Percentiles rank a stretch among this genome's conserved stretches.
Evolutionary conservation across 2,329 filamentous ascomycete genomes (phyloP).

Genomic region (Dryadomyces sulphureus): DNA sequence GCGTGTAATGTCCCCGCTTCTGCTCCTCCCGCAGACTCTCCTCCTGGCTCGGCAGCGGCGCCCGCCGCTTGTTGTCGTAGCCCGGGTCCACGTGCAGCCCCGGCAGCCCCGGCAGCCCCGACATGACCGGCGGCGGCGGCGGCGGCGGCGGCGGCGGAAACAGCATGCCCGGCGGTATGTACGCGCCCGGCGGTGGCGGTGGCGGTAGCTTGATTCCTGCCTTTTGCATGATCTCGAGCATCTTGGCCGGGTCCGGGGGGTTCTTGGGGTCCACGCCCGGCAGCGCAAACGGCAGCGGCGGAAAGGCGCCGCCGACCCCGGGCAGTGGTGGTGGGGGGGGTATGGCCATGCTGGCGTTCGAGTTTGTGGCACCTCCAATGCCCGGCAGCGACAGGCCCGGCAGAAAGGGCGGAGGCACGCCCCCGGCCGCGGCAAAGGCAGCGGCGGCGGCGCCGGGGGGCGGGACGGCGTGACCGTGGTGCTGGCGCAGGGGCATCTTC

Average conservation of each 20-base stretch:
- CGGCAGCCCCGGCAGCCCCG: constrained; percentile 14
- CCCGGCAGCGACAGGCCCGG: constrained; percentile 46
- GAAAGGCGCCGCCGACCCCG: constrained; percentile 21
- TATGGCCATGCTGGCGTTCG: constrained; percentile 6
- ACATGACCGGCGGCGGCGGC: constrained; percentile 16
- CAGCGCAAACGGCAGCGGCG: constrained; percentile 31
- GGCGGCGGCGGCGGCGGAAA: constrained; percentile 29
- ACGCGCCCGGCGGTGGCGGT: constrained; percentile 21
- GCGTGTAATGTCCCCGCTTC: constrained; percentile 45
- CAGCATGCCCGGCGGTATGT: constrained; percentile 30
- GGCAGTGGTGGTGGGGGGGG: constrained; percentile 34
- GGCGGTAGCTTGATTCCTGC: constrained; percentile 47
- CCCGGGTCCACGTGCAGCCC: constrained; percentile 18
- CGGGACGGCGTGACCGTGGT: constrained; percentile 3
- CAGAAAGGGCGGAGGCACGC: constrained; percentile 21
- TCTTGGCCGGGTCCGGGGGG: constrained; percentile 43
- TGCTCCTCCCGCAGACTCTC: constrained; percentile 71
- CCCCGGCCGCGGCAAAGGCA: constrained; percentile 15
- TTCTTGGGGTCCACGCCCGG: constrained; percentile 44
- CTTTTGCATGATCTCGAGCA: constrained; percentile 51
- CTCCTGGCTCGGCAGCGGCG: constrained; percentile 67
- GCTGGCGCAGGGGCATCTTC: constrained; percentile 52
- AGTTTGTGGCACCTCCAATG: constrained; percentile 22
- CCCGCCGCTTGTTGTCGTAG: constrained; percentile 35
- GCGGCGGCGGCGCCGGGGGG: constrained; percentile 21